Conservation (phyloP, 352 stramenopile genomes). For the Discostella stelligera region DNA sequence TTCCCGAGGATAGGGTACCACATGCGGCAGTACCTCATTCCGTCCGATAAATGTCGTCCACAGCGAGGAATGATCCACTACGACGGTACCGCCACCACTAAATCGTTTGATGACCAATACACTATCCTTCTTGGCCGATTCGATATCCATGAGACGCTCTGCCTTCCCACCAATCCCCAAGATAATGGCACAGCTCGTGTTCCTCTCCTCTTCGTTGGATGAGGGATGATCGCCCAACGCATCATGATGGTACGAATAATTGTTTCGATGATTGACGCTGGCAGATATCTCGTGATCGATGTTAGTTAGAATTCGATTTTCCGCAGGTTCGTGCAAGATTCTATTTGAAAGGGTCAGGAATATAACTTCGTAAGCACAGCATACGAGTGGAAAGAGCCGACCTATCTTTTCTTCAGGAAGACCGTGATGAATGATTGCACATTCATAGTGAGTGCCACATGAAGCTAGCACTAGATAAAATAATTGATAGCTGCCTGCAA, state of each 20-base stretch:
- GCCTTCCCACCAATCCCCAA: slow-evolving; percentile 95
- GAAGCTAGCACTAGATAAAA: no score
- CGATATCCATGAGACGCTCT: slow-evolving; percentile 87
- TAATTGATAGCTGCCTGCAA: no score
- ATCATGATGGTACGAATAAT: slow-evolving; percentile 50
- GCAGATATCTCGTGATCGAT: slow-evolving; percentile 4
- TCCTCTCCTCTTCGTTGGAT: slow-evolving; percentile 80
- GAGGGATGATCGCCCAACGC: no score
- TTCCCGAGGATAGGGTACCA: slow-evolving; percentile 85
- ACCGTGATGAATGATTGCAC: no score
- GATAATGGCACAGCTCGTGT: slow-evolving; percentile 86
- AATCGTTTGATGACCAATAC: slow-evolving; percentile 85
- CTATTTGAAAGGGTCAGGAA: no score
- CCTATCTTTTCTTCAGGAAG: no score
- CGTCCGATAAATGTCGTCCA: slow-evolving; percentile 80
- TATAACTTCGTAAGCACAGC: no score
- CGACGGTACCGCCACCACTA: slow-evolving; percentile 94
- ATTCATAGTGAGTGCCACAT: no score
- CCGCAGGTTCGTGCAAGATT: slow-evolving; percentile 59
- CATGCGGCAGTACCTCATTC: slow-evolving; percentile 50
- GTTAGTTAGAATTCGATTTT: slow-evolving; percentile 45
- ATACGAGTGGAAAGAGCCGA: no score
- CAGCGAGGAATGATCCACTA: slow-evolving; percentile 87
- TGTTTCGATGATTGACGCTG: slow-evolving; percentile 8
- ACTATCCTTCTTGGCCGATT: slow-evolving; percentile 83